Evolutionary conservation across 129 eudicot genomes (phyloP).

Genomic region (Centrapalus pauciflorus): DNA sequence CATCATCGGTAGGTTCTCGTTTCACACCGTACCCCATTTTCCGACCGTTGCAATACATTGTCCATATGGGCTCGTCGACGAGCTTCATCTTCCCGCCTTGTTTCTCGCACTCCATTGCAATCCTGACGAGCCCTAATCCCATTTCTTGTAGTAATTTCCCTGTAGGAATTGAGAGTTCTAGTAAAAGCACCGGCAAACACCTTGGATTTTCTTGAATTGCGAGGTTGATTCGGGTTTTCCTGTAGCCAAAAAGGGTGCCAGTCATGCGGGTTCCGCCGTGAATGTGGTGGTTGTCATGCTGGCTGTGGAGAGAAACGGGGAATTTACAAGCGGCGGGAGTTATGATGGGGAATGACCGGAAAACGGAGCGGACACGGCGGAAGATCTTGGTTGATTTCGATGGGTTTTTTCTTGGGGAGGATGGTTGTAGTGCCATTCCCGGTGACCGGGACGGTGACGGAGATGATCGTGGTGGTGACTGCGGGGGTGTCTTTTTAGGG

Average conservation of each 20-base stretch:
- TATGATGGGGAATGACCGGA: slow-evolving; percentile 77
- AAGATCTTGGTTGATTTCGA: slow-evolving; percentile 54
- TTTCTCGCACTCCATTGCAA: slow-evolving; percentile 89
- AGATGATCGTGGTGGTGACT: slow-evolving; percentile 26
- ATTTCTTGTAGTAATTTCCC: slow-evolving; percentile 82
- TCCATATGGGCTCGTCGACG: slow-evolving; percentile 82
- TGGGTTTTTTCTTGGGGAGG: slow-evolving; percentile 49
- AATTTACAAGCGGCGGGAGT: slow-evolving; percentile 72
- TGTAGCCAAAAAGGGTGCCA: slow-evolving; percentile 79
- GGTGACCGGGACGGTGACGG: slow-evolving; percentile 46
- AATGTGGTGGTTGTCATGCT: slow-evolving; percentile 47
- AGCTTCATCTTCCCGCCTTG: slow-evolving; percentile 54
- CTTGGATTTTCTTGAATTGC: slow-evolving; percentile 80
- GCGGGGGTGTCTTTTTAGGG: slow-evolving; percentile 29
- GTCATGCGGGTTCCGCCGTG: slow-evolving; percentile 81
- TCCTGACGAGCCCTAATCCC: slow-evolving; percentile 82
- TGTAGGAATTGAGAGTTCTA: slow-evolving; percentile 71
- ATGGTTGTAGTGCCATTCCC: slow-evolving; percentile 42
- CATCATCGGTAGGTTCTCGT: slow-evolving; percentile 80
- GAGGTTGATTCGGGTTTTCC: slow-evolving; percentile 64
- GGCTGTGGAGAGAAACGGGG: slow-evolving; percentile 46
- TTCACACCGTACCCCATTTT: slow-evolving; percentile 82
- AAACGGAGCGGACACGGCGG: slow-evolving; percentile 54
- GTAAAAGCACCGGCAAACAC: slow-evolving; percentile 65
- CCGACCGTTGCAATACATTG: slow-evolving; percentile 74